Conservation (phyloP, 495 filamentous ascomycete genomes). For the Aspergillus steynii region DNA sequence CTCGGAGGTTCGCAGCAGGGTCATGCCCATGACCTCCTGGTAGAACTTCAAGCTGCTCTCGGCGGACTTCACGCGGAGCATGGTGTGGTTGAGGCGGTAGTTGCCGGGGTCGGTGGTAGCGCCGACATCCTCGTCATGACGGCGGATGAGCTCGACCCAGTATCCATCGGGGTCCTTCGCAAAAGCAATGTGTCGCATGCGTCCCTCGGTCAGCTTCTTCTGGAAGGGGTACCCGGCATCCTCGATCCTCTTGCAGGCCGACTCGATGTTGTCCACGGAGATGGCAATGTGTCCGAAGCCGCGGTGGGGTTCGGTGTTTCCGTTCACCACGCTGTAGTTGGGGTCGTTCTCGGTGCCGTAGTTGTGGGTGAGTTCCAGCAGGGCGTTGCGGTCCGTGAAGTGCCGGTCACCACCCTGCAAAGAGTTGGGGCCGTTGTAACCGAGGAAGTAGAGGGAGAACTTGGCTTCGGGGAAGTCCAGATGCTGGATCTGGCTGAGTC, state of each 20-base stretch:
- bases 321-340: slow-evolving; percentile 79
- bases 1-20: slow-evolving; percentile 69
- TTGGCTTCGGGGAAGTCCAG: slow-evolving; percentile 74
- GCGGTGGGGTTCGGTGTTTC: slow-evolving; percentile 81
- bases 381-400: slow-evolving; percentile 81
- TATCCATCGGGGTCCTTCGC: slow-evolving; percentile 92
- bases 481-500: slow-evolving; percentile 79
- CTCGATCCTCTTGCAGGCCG: slow-evolving; percentile 83
- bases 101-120: slow-evolving; percentile 51
- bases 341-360: slow-evolving; percentile 90
- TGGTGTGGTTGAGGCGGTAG: slow-evolving; percentile 69
- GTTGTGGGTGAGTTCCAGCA: slow-evolving; percentile 96
- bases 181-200: slow-evolving; percentile 89
- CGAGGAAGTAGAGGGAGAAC: slow-evolving; percentile 70
- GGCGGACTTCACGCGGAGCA: slow-evolving; percentile 91
- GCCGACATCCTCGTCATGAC: slow-evolving; percentile 52
- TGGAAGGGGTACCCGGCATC: slow-evolving; percentile 90
- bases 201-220: slow-evolving; percentile 87
- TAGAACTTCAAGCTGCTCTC: slow-evolving; percentile 88
- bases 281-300: slow-evolving; percentile 92
- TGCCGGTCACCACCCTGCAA: slow-evolving; percentile 67
- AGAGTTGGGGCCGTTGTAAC: slow-evolving; percentile 68
- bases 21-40: slow-evolving; percentile 87
- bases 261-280: slow-evolving; percentile 86
- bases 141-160: slow-evolving; percentile 75